Evolutionary conservation across 2,329 filamentous ascomycete species (phyloP).

Genomic region (Spiromastix sp.): DNA sequence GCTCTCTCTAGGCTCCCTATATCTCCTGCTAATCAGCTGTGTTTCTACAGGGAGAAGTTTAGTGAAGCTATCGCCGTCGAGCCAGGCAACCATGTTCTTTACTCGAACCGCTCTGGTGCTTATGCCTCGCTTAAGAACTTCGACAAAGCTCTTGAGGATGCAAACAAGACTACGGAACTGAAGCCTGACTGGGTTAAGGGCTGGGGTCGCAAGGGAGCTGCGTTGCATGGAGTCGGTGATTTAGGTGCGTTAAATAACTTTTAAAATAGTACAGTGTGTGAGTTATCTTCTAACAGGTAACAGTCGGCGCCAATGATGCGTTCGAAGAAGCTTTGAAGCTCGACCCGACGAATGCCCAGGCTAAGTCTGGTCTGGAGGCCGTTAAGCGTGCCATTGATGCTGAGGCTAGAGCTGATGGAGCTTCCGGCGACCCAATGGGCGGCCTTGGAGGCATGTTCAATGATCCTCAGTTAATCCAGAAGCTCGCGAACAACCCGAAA

Average conservation of each 20-base stretch:
- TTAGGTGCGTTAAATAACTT: slow-evolving; percentile 42
- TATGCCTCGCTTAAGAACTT: slow-evolving; percentile 87
- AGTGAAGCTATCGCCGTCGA: slow-evolving; percentile 84
- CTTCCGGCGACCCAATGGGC: slow-evolving; percentile 55
- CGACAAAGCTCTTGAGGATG: slow-evolving; percentile 74
- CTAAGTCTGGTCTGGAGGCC: slow-evolving; percentile 75
- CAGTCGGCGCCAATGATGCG: slow-evolving; percentile 71
- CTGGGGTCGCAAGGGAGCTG: slow-evolving; percentile 86
- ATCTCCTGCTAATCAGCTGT: slow-evolving; percentile 6
- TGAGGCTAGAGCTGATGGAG: slow-evolving; percentile 54
- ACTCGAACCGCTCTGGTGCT: slow-evolving; percentile 85
- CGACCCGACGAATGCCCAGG: slow-evolving; percentile 82
- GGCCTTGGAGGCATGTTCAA: slow-evolving; percentile 90
- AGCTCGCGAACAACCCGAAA: slow-evolving; percentile 91
- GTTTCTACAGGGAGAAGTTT: slow-evolving; percentile 69
- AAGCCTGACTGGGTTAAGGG: slow-evolving; percentile 99
- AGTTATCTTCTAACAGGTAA: slow-evolving; percentile 1
- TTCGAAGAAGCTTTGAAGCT: slow-evolving; percentile 92
- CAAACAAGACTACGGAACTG: slow-evolving; percentile 83
- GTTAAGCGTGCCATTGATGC: slow-evolving; percentile 82
- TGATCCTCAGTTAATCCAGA: slow-evolving; percentile 80
- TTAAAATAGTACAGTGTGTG: slow-evolving; percentile 13
- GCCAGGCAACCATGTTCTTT: slow-evolving; percentile 87
- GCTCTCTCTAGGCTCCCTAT: slow-evolving; percentile 1
- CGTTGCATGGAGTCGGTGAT: slow-evolving; percentile 78